Evolutionary conservation across 1,284 basidiomycete species (phyloP).

Genomic region (Ganoderma boninense): DNA sequence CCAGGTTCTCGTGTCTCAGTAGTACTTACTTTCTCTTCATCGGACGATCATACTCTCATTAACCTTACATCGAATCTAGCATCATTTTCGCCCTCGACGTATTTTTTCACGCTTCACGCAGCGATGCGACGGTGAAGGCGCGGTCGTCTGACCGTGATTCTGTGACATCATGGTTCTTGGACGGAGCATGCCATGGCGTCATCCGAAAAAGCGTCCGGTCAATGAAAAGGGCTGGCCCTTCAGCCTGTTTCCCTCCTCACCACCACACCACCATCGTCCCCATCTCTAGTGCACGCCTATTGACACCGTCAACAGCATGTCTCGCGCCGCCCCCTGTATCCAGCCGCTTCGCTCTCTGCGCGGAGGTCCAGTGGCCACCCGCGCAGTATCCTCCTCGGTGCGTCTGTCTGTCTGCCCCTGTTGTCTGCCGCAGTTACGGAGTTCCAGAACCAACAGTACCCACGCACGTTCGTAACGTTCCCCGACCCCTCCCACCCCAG

Average conservation of each 20-base stretch:
- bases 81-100: not conserved
- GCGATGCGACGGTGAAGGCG: not conserved
- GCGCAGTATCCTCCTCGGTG: constrained; percentile 29
- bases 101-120: not conserved
- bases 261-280: constrained; percentile 8
- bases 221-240: constrained; percentile 23
- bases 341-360: constrained; percentile 35
- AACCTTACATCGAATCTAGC: not conserved
- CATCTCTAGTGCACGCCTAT: not conserved
- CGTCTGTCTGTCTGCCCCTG: constrained; percentile 8
- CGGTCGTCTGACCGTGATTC: constrained; percentile 30
- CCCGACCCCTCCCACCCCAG: constrained; percentile 43
- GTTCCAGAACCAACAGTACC: not conserved
- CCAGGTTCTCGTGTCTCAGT: not conserved
- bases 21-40: not conserved
- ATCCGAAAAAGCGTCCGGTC: constrained; percentile 5
- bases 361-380: constrained; percentile 26
- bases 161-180: constrained; percentile 28
- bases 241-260: not conserved
- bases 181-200: constrained; percentile 31
- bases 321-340: constrained; percentile 31
- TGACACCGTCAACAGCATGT: constrained; percentile 22
- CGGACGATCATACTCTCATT: not conserved
- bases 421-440: not conserved
- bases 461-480: constrained; percentile 33